Percentiles rank a stretch among this genome's conserved stretches.
These are phyloP conservation scores for Pyrenophora teres DNA, from an alignment of 2,329 filamentous ascomycete species.

Conservation along the genomic window DNA sequence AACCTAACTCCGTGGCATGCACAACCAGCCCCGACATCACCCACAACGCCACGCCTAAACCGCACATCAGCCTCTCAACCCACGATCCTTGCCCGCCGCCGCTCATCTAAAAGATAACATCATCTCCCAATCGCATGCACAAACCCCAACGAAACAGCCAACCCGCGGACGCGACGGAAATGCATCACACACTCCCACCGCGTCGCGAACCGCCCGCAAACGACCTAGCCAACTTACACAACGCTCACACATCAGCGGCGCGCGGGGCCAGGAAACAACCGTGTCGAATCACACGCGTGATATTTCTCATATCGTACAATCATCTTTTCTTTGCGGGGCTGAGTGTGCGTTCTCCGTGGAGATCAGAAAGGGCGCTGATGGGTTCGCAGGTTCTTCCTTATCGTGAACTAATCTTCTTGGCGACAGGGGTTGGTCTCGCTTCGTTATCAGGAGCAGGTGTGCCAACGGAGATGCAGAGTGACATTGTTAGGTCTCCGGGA, in stretches of 20 bases:
- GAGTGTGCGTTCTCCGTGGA: constrained; percentile 32
- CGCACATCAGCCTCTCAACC: not conserved
- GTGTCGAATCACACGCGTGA: constrained; percentile 18
- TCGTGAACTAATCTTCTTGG: constrained; percentile 16
- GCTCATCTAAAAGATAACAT: not conserved
- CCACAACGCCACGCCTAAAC: constrained; percentile 2
- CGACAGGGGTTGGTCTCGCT: constrained; percentile 8
- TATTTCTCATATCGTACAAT: constrained; percentile 17
- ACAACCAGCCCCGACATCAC: constrained; percentile 2
- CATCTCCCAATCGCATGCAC: constrained; percentile 8
- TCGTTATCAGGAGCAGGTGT: constrained; percentile 11
- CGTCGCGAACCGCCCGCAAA: too few relatives aligned
- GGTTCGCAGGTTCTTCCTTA: constrained; percentile 8
- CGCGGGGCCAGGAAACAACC: too few relatives aligned
- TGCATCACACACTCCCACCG: constrained; percentile 4
- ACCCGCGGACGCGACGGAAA: constrained; percentile 30
- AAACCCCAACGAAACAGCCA: not conserved
- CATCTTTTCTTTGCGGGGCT: not conserved
- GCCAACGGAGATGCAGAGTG: constrained; percentile 19
- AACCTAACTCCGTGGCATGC: constrained; percentile 13
- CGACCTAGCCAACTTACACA: not conserved
- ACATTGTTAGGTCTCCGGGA: constrained; percentile 13
- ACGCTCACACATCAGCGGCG: too few relatives aligned
- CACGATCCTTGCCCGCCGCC: not conserved
- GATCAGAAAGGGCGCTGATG: constrained; percentile 9